phyloP scores from a whole-genome alignment of 2,329 filamentous ascomycete species.

The Acephala macrosclerotiorum region DNA sequence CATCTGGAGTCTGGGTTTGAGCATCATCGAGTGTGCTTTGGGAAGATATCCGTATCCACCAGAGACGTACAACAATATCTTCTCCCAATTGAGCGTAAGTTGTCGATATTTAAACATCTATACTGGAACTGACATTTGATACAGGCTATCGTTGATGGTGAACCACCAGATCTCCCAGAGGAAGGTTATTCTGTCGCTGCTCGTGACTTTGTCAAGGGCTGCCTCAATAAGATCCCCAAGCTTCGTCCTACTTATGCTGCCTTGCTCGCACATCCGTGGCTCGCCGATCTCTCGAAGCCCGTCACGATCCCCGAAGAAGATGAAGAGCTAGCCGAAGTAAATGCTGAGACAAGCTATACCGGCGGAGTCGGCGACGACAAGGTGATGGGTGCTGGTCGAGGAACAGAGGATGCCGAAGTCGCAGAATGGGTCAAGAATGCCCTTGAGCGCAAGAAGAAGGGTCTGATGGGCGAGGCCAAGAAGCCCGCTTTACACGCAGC shows the following conservation, averaged over 20 bases:
- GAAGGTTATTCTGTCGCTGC: constrained; percentile 81
- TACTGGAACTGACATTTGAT: constrained; percentile 14
- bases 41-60: constrained; percentile 96
- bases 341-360: constrained; percentile 38
- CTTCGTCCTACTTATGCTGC: constrained; percentile 93
- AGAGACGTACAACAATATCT: constrained; percentile 97
- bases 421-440: constrained; percentile 82
- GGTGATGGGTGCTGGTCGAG: constrained; percentile 26
- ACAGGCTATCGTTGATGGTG: constrained; percentile 96
- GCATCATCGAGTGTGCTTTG: constrained; percentile 94
- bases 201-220: constrained; percentile 86
- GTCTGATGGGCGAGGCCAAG: constrained; percentile 57
- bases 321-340: constrained; percentile 42
- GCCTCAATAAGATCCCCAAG: constrained; percentile 90
- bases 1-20: constrained; percentile 94
- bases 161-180: constrained; percentile 86
- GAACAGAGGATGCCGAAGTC: constrained; percentile 77
- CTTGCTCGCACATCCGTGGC: constrained; percentile 89
- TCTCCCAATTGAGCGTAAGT: constrained; percentile 94
- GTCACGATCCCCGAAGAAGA: constrained; percentile 77
- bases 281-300: constrained; percentile 77
- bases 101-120: background rate
- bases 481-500: constrained; percentile 90
- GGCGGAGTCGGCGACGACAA: constrained; percentile 35
- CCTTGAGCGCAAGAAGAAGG: constrained; percentile 70